Base-by-base conservation (phyloP, 2,329 filamentous ascomycete species). In the Aspergillus sclerotialis region DNA sequence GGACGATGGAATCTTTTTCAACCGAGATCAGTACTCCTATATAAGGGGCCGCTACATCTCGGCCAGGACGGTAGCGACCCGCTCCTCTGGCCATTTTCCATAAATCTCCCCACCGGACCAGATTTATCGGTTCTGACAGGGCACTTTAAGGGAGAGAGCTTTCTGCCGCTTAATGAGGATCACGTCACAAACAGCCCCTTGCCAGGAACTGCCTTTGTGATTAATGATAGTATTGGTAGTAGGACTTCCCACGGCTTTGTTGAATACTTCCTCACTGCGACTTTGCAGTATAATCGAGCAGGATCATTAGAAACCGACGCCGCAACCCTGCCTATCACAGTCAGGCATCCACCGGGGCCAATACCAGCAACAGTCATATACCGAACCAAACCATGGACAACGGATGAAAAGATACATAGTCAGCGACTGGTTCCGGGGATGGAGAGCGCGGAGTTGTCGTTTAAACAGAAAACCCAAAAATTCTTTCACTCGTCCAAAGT, bases 241-340 rank as follows among this genome's bases (percentile, higher is more conserved):
- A 33, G 11, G 6, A 27, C 11, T 3, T 42, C 37, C n/a, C 45
- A 58, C 13, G 39, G 41, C 3, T 57, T 47, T 7, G 56, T 61
- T n/a, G 58, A 67, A 28, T 67, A 66, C 27, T 52, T 46, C 8
- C 37, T 67, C 2, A 37, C 57, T 19, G 60, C 60, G 0, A 38
- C 42, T 2, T 23, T 64, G 2, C 32, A n/a, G 4, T 43, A 41
- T 25, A 40, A 33, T 19, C 1, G 15, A 8, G 2, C 28, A 7
- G 4, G 34, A 25, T 29, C 23, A 4, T 19, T 28, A 4, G 19
- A 36, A 12, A 26, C n/a, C 7, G 10, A 29, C 18, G 39, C 28
- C 5, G 40, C 46, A 4, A 40, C 41, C 6, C 25, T 28, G 7
- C 42, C 44, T 17, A 36, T 49, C n/a, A 38, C 12, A 6, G 18